Base-by-base conservation (phyloP, 768 basidiomycete species). In the Amanita pallidorosea region DNA sequence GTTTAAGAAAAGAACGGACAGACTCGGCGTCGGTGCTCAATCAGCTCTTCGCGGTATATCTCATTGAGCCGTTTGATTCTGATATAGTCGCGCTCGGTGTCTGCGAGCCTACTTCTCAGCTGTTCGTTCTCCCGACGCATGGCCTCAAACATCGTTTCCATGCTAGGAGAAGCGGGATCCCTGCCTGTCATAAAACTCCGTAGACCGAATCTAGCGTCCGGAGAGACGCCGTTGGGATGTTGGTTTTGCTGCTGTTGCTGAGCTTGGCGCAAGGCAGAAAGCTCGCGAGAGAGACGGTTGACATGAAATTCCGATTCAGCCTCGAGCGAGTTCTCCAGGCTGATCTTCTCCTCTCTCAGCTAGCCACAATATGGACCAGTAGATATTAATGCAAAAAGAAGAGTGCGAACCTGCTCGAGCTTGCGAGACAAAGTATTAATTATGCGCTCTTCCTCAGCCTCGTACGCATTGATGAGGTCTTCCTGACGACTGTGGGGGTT, bases 391-490 rank as follows among this genome's bases (percentile, higher is more conserved):
- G 37, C 15, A 17, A 20, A 52, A 48, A 25, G 38, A 36, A 8
- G 35, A 46, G 20, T 18, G 63, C 72, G 48, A 53, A 86, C 89
- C 81, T 86, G 76, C 67, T 91, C 87, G 47, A 92, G 71, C 63
- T 91, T 92, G 57, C 88, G 73, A 23, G 85, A 89, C 49, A 92
- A 68, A 6, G 85, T 72, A 54, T 89, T 90, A 56, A 88, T 85
- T 49, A 92, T 89, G 41, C 88, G 80, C 63, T 92, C 89, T 66
- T 92, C 88, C 65, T 92, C 88, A 9, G 88, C 89, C 58, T 91
- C 88, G 63, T 89, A 91, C 18, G 85, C 84, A 65, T 91, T 89
- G 61, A 90, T 90, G 61, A 91, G 72, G 47, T 79, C 83, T 61
- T 90, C 88, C 58, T 83, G 78, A 55, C 75, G 76, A 50, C 68